A percentile compares a stretch with the other conserved stretches of the same genome.
Conservation (phyloP, 768 basidiomycete genomes). For the Pleurotus pulmonarius region DNA sequence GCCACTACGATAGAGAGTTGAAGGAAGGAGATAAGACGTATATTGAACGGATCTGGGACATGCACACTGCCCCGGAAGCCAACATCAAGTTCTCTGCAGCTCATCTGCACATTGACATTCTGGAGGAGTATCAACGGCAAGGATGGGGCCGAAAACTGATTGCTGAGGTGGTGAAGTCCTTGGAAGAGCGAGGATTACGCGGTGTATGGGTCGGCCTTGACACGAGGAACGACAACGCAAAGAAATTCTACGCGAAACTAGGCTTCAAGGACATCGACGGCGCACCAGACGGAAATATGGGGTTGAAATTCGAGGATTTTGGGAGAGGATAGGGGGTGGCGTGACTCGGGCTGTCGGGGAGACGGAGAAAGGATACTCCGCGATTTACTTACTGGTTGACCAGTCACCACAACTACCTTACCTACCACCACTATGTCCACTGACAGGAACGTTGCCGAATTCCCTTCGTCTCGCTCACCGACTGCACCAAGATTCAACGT, state of each 20-base stretch:
- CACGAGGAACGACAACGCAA: conserved; percentile 56
- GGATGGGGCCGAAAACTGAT: conserved; percentile 74
- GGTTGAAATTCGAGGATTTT: conserved; percentile 44
- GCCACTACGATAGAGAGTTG: conserved; percentile 34
- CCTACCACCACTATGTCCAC: not conserved
- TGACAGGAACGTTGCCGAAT: not conserved
- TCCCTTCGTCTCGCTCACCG: not conserved
- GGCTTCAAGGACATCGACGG: conserved; percentile 60
- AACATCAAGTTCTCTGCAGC: conserved; percentile 65
- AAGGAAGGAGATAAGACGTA: conserved; percentile 18
- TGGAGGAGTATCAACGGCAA: conserved; percentile 60
- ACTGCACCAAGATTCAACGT: not conserved
- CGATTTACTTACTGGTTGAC: conserved; percentile 4
- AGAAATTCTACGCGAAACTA: conserved; percentile 56
- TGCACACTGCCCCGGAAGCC: conserved; percentile 44
- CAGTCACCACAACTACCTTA: not conserved
- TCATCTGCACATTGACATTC: conserved; percentile 73
- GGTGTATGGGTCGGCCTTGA: conserved; percentile 71
- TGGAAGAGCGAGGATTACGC: conserved; percentile 44
- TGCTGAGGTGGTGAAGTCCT: conserved; percentile 44
- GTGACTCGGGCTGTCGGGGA: not conserved
- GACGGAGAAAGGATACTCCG: not conserved
- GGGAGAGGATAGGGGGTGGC: not conserved
- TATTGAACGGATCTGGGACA: conserved; percentile 11
- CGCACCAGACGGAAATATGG: conserved; percentile 46